Evolutionary conservation across 768 basidiomycete genomes (phyloP).

Genomic region (Phanerochaete carnosa): DNA sequence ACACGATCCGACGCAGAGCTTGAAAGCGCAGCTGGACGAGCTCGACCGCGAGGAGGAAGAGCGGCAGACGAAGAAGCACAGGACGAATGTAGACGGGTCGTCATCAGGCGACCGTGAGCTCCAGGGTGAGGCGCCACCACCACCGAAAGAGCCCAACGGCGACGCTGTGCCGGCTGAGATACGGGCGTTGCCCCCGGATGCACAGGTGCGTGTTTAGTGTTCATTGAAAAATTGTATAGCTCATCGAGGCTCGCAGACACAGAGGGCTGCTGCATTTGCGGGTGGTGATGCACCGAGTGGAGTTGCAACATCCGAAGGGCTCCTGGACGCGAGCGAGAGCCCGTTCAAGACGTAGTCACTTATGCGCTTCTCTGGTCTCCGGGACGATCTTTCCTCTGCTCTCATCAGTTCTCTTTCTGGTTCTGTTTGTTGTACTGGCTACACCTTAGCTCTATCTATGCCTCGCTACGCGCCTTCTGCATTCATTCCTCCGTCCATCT

Average conservation of each 20-base stretch:
- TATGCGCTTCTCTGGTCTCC: not conserved
- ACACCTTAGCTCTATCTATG: not conserved
- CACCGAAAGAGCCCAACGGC: slow-evolving; percentile 47
- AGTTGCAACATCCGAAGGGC: slow-evolving; percentile 57
- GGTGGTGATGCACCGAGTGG: slow-evolving; percentile 53
- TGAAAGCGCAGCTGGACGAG: slow-evolving; percentile 62
- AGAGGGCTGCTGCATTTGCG: slow-evolving; percentile 18
- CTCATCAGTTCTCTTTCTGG: slow-evolving; percentile 4
- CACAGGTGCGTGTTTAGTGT: not conserved
- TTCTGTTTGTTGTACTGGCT: slow-evolving; percentile 2
- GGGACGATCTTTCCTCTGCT: slow-evolving; percentile 1
- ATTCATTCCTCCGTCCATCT: not conserved
- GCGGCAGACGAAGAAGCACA: slow-evolving; percentile 3
- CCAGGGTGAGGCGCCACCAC: slow-evolving; percentile 46
- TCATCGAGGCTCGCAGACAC: not conserved
- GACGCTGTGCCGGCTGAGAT: slow-evolving; percentile 20
- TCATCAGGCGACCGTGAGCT: slow-evolving; percentile 7
- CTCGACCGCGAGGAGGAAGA: slow-evolving; percentile 33
- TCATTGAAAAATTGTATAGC: not conserved
- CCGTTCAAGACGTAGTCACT: slow-evolving; percentile 36
- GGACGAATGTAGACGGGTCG: slow-evolving; percentile 31
- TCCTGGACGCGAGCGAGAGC: slow-evolving; percentile 63
- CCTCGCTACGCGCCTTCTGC: not conserved
- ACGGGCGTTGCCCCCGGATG: not conserved
- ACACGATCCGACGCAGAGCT: slow-evolving; percentile 50